Base-by-base conservation (phyloP, 2,329 filamentous ascomycete species). In the Emergomyces orientalis region DNA sequence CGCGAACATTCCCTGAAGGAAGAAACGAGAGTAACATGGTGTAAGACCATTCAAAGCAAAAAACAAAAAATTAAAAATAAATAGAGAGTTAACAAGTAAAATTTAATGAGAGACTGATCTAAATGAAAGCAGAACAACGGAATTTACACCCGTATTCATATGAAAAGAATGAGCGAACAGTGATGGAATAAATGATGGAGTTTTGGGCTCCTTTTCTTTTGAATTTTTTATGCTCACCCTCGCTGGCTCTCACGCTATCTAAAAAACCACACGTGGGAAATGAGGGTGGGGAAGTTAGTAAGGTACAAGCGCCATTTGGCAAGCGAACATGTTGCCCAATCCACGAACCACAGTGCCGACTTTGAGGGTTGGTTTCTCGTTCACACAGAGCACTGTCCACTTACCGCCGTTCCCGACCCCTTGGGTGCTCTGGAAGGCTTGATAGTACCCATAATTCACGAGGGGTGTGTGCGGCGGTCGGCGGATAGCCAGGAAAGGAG, bases 1-100 rank as follows among this genome's bases (percentile, higher is more conserved):
- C 19, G 19, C 51, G 30, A 25, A 13, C 34, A 49, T 9, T 32
- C n/a, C 45, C 22, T 9, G 59, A 60, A n/a, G 45, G 43, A n/a
- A 30, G 25, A 49, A 60, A 60, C n/a, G 59, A 60, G 22, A 19
- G 41, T 27, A 60, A 49, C 59, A 60, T 60, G 30, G 27, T 52
- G n/a, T 4, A 52, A 60, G 59, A 56, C 54, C 59, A 60, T 52
- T 39, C 19, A 52, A 60, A 19, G 14, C 13, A 13, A 27, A 49
- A 49, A n/a, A 13, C n/a, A 37, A 22, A 7, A 22, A 49, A 43
- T 30, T 22, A 49, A 52, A 19, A 43, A 25, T 49, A 9, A 37
- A 55, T 27, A 55, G 30, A 37, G 22, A 55, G 32, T 32, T 19
- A 55, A 55, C 11, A 2, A 22, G 6, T 8, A 37, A 17, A 37